Evolutionary conservation across 768 basidiomycete genomes (phyloP), one percentile per base, ranked within the genome.

Genomic region (Naganishia vishniacii): DNA sequence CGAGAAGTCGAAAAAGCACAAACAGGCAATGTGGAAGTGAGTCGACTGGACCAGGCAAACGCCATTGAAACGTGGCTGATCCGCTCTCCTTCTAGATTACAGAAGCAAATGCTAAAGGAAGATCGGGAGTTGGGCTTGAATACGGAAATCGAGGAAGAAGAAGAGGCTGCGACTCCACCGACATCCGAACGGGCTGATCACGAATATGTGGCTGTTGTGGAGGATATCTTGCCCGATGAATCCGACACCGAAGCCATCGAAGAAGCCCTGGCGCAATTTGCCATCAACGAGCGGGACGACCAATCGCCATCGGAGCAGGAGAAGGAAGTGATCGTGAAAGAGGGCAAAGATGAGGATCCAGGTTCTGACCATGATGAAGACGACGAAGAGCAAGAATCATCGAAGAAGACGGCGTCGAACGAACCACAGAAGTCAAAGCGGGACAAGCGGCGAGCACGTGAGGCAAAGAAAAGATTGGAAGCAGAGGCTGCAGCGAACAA

Each of bases 1-100:
- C 68, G 95, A 98, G 76, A 81, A 92, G 68, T 95, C 92, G 76
- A 88, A 88, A 78, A 95, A 91, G 77, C 95, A 99, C 71, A 73
- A 88, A 73, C 89, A 87, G 76, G 89, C 91, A 67, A 84, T 98
- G 13, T 89, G 89, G 71, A 81, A 80, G 80, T 80, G 61, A 53
- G 80, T 72, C 3, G 6, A 15, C 32, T 7, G 47, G 5, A 28
- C 28, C 1, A 13, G 1, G 11, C 7, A 41, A 1, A 18, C 1
- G 12, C 18, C n/a, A 51, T 9, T 12, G 7, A 23, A 25, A 20
- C 26, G 15, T 25, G 23, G 9, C 20, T 20, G 2, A 20, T 56
- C 16, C 5, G 37, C 48, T 4, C 41, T 45, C n/a, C 28, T 12
- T 15, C 11, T 6, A 81, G 80, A 68, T 72, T 99, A 64, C 84